Evolutionary conservation across 2,329 filamentous ascomycete species (phyloP).

Genomic region (Botrytis medusae): DNA sequence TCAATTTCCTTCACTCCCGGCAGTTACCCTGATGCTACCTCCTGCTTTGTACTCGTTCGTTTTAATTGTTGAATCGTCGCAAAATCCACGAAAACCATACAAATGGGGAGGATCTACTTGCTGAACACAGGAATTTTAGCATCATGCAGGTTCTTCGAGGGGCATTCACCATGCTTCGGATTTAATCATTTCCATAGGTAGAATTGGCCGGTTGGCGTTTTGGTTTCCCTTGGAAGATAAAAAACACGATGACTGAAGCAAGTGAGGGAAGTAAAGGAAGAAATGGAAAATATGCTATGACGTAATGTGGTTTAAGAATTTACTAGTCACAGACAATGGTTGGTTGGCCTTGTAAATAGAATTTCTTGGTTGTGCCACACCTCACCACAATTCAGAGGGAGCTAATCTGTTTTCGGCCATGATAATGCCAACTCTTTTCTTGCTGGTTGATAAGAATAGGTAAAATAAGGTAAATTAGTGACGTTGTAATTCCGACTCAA

Average conservation of each 20-base stretch:
- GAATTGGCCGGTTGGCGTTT: background rate
- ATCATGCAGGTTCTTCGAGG: background rate
- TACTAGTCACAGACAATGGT: background rate
- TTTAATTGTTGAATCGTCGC: background rate
- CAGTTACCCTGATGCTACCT: background rate
- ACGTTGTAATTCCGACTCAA: conserved; percentile 5
- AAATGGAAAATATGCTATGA: background rate
- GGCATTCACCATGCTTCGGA: background rate
- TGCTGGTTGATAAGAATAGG: background rate
- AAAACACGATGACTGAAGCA: background rate
- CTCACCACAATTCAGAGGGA: background rate
- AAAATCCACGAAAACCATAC: background rate
- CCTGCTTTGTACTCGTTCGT: no score
- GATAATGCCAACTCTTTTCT: background rate
- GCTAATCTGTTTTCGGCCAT: conserved; percentile 2
- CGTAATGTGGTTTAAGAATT: background rate
- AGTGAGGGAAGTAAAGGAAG: background rate
- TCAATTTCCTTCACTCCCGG: background rate
- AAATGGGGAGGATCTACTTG: background rate
- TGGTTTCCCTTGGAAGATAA: background rate
- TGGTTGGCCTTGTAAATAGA: background rate
- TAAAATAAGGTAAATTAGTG: background rate
- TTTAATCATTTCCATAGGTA: background rate
- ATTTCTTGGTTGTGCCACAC: conserved; percentile 13
- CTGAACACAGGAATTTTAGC: background rate